Evolutionary conservation across 2,329 filamentous ascomycete genomes (phyloP).

Genomic region (Pezicula neosporulosa): DNA sequence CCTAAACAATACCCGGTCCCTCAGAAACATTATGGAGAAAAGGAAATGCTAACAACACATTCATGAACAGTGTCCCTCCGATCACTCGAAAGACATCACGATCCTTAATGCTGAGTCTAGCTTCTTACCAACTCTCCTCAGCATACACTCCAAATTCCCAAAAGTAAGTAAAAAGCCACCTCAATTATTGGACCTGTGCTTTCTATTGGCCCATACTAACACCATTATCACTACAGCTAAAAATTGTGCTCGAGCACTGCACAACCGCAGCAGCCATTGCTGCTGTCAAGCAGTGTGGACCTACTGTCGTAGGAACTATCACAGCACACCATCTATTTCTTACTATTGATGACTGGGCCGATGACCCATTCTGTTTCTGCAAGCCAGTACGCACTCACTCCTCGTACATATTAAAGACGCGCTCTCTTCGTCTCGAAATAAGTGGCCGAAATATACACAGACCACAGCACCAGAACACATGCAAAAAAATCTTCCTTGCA

Average conservation of each 20-base stretch:
- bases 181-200: no score
- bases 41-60: no score
- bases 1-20: no score
- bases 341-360: conserved; percentile 71
- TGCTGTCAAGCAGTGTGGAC: conserved; percentile 72
- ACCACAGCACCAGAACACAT: no score
- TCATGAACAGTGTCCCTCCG: conserved; percentile 30
- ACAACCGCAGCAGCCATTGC: conserved; percentile 79
- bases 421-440: no score
- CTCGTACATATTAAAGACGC: conserved; percentile 49
- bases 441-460: no score
- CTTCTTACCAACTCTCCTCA: conserved; percentile 77
- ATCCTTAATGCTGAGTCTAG: conserved; percentile 67
- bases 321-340: conserved; percentile 39
- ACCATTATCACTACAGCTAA: conserved; percentile 38
- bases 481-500: no score
- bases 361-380: conserved; percentile 67
- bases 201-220: no score
- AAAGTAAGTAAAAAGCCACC: conserved; percentile 10
- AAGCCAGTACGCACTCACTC: conserved; percentile 52
- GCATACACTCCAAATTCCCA: conserved; percentile 74
- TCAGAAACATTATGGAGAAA: no score
- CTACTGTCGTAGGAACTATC: conserved; percentile 60
- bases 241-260: conserved; percentile 78
- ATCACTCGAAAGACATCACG: conserved; percentile 39